Evolutionary conservation across 2,329 filamentous ascomycete genomes (phyloP).

Genomic region (Xylariaceae sp.): DNA sequence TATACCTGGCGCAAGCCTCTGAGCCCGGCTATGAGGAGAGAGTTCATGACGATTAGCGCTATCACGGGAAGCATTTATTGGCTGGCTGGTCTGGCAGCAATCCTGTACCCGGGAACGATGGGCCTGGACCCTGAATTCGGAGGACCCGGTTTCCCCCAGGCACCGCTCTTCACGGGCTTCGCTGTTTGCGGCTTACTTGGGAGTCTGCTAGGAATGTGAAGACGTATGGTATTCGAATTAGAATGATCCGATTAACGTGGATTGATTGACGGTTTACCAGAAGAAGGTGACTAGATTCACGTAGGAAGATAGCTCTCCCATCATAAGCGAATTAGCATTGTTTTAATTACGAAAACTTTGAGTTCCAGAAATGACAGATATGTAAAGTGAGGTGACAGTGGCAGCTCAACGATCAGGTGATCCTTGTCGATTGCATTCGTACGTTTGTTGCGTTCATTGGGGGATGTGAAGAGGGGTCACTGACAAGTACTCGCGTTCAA

Average conservation of each 20-base stretch:
- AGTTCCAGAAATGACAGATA: too few species aligned
- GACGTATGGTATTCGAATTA: neutral
- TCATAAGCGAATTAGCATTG: too few species aligned
- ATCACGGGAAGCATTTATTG: constrained; percentile 38
- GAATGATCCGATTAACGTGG: neutral
- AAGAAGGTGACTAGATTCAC: too few species aligned
- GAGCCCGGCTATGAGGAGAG: constrained; percentile 20
- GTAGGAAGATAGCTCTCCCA: too few species aligned
- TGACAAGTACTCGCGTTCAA: too few species aligned
- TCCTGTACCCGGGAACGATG: constrained; percentile 33
- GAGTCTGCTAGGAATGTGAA: constrained; percentile 12
- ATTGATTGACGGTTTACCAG: too few species aligned
- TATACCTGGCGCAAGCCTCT: constrained; percentile 31
- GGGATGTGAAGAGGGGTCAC: too few species aligned
- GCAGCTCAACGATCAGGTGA: too few species aligned
- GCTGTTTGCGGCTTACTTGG: constrained; percentile 15
- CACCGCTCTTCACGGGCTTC: constrained; percentile 25
- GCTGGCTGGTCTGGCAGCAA: constrained; percentile 33
- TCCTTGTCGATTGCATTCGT: too few species aligned
- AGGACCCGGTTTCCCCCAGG: constrained; percentile 38
- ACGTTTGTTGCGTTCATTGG: too few species aligned
- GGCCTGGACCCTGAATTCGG: constrained; percentile 41
- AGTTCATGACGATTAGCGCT: constrained; percentile 29
- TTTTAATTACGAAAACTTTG: too few species aligned
- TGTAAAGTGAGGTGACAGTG: too few species aligned